Percentiles rank a stretch among this genome's conserved stretches.
phyloP scores from a whole-genome alignment of 1,139 yeast genomes.

The Blastobotrys illinoisensis region DNA sequence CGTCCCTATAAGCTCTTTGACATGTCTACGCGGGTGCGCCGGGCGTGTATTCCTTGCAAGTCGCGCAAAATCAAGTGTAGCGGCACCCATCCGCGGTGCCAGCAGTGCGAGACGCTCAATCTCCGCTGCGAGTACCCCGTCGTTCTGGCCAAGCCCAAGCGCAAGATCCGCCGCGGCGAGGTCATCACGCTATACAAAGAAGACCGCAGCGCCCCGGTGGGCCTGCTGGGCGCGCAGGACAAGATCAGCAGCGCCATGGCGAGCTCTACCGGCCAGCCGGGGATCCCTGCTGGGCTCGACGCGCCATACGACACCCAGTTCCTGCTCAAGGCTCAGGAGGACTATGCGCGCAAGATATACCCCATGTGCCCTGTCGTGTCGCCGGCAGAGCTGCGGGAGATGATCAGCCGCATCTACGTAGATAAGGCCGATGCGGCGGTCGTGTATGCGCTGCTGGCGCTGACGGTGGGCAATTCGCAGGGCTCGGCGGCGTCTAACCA shows the following conservation, averaged over 20 bases:
- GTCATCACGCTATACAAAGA: conserved; percentile 13
- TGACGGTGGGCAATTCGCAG: conserved; percentile 15
- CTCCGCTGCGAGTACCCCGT: conserved; percentile 15
- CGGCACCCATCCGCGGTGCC: conserved; percentile 14
- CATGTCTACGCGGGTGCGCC: neutral
- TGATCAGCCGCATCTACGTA: conserved; percentile 7
- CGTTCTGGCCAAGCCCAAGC: conserved; percentile 10
- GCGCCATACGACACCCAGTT: conserved; percentile 9
- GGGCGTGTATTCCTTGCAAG: conserved; percentile 20
- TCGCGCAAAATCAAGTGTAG: conserved; percentile 18
- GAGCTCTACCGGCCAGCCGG: neutral
- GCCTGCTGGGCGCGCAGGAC: neutral
- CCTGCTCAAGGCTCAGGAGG: conserved; percentile 9
- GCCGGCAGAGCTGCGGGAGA: conserved; percentile 13
- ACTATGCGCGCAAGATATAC: conserved; percentile 14
- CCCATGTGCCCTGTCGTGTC: conserved; percentile 19
- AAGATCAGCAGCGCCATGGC: neutral
- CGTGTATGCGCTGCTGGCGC: conserved; percentile 16
- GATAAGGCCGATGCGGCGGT: conserved; percentile 12
- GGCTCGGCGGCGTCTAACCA: conserved; percentile 3
- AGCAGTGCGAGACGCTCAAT: conserved; percentile 14
- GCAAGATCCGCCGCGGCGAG: conserved; percentile 13
- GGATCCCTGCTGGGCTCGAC: neutral
- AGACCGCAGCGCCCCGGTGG: neutral
- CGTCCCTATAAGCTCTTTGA: neutral